Evolutionary conservation across 2,329 filamentous ascomycete species (phyloP), one percentile per base, ranked within the genome.

Genomic region (Raffaelea ambrosiae): DNA sequence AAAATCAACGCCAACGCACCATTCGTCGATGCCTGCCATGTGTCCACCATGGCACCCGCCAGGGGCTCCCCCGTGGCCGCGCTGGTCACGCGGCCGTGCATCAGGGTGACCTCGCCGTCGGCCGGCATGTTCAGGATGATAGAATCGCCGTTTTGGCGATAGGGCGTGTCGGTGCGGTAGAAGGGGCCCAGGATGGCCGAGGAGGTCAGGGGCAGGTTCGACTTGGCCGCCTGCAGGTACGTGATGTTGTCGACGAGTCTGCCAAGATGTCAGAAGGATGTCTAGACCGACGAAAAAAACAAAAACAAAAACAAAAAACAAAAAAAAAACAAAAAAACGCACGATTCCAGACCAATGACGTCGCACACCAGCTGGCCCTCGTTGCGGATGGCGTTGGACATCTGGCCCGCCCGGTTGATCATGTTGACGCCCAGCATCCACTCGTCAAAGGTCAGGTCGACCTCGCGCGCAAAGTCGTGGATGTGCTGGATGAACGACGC

Each of bases 131-230:
- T 47, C 19, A 49, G 48, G 14, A 78, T 68, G 44, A 85, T 81
- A 50, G 70, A 77, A 45, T 69, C 71, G 39, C 79, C 81, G 60
- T 79, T 80, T 21, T 72, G 59, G 46, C 76, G 69, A 46, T 71
- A 64, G 4, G 81, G 80, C 0, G 81, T 77, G 53, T 84, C 70
- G 48, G 76, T 67, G n/a, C 80, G 71, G 72, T 80, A 86, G 65
- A 86, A 86, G 3, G 83, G 83, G 1, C 83, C 83, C 3, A 86
- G 72, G 51, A 86, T 83, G 40, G 82, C 77, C 18, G 80, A 81
- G 18, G 80, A 72, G 3, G 81, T 85, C 19, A 38, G 51, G 1
- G 70, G 66, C 29, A 67, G 64, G 49, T 68, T 62, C 33, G 67
- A 64, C 48, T 68, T 62, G 31, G 69, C 65, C 3, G 73, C 75